These are phyloP conservation scores for Neofusicoccum ribis DNA, from an alignment of 2,329 filamentous ascomycete genomes.

Conservation along the genomic window DNA sequence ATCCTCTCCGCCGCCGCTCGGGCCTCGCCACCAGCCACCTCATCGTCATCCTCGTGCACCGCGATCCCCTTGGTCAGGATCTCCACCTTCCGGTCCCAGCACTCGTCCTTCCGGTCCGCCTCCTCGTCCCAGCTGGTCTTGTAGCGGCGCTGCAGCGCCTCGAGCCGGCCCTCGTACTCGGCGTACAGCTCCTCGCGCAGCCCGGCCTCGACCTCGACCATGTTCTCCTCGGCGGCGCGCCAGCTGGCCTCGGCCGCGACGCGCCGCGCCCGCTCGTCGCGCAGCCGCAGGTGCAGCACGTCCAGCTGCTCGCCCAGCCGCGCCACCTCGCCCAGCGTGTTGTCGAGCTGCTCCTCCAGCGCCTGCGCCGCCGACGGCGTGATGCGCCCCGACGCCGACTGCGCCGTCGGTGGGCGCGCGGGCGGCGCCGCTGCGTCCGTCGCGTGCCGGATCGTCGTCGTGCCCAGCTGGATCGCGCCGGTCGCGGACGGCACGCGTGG, in stretches of 20 bases:
- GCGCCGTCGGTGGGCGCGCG: conserved; percentile 28
- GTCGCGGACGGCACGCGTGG: conserved; percentile 83
- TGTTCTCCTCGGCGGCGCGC: conserved; percentile 60
- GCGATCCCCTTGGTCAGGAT: conserved; percentile 54
- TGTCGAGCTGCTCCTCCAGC: conserved; percentile 71
- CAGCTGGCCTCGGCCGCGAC: conserved; percentile 73
- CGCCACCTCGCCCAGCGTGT: conserved; percentile 76
- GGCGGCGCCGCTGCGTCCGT: conserved; percentile 39
- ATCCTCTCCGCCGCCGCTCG: conserved; percentile 30
- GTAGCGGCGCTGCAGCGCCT: conserved; percentile 77
- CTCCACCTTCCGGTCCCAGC: conserved; percentile 86
- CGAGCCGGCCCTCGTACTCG: conserved; percentile 80
- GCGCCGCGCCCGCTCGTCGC: conserved; percentile 69
- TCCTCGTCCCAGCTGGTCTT: conserved; percentile 76
- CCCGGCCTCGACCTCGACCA: conserved; percentile 77
- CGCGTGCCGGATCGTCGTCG: conserved; percentile 30
- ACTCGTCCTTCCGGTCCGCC: conserved; percentile 73
- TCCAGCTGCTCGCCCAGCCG: conserved; percentile 79
- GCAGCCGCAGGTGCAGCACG: conserved; percentile 67
- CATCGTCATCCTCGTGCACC: conserved; percentile 47
- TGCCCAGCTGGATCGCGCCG: conserved; percentile 59
- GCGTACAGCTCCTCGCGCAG: conserved; percentile 85
- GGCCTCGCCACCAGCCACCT: too few relatives aligned
- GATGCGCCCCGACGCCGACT: conserved; percentile 31
- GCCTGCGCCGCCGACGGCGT: conserved; percentile 44